Evolutionary conservation across 768 basidiomycete species (phyloP).

Genomic region (Kwoniella newhampshirensis): DNA sequence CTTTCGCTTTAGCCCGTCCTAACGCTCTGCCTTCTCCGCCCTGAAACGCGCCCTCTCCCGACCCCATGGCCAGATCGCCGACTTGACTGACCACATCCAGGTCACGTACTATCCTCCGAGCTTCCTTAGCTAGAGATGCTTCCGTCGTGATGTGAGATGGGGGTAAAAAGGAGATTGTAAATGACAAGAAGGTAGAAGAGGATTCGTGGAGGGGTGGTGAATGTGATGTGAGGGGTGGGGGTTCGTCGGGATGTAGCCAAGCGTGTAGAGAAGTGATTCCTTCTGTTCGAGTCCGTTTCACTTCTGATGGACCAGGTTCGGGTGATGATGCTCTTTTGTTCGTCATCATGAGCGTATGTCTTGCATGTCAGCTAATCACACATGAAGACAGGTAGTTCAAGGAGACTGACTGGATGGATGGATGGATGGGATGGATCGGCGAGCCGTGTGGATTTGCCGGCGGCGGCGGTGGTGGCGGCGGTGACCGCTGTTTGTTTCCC

Average conservation of each 20-base stretch:
- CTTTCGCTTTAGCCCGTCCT: conserved; percentile 25
- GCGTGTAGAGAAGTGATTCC: conserved; percentile 30
- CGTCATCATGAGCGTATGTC: background rate
- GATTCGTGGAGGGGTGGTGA: conserved; percentile 40
- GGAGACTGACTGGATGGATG: background rate
- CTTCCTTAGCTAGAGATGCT: conserved; percentile 32
- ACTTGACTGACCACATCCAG: conserved; percentile 32
- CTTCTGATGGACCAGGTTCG: no score
- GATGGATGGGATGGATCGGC: background rate
- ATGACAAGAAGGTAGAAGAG: conserved; percentile 44
- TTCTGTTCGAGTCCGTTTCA: no score
- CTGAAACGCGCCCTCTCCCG: conserved; percentile 40
- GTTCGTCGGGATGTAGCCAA: conserved; percentile 41
- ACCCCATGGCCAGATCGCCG: conserved; percentile 19
- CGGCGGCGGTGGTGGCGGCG: no score
- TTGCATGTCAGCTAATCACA: no score
- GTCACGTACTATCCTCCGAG: conserved; percentile 34
- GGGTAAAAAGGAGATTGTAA: conserved; percentile 33
- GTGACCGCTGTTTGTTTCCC: no score
- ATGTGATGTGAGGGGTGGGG: conserved; percentile 27
- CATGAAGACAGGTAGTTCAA: no score
- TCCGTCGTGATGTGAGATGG: conserved; percentile 27
- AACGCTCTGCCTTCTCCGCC: conserved; percentile 30
- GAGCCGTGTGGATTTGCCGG: no score
- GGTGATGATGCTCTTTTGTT: background rate